Evolutionary conservation across 1,139 yeast species (phyloP), one percentile per base, ranked within the genome.

Genomic region (Yamadazyma kanchanaburiensis): DNA sequence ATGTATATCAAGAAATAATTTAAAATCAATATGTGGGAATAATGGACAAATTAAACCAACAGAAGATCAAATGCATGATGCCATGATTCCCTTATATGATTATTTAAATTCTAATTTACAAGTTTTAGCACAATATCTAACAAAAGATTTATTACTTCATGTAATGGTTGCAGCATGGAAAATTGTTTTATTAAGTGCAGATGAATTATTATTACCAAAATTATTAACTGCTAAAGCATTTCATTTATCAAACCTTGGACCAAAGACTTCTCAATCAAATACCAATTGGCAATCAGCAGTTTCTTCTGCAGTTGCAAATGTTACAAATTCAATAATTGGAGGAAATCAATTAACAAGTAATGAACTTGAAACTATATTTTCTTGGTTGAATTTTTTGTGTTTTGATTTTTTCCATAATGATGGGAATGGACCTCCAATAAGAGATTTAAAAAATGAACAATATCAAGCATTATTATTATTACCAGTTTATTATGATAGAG

Each of bases 131-230:
- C 64, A 71, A n/a, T 71, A 64, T 27, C 56, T 87, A 26, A 75
- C 87, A 1, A 65, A 70, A 15, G 77, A 74, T 4, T 56, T 84
- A 25, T 58, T 83, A 16, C 54, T 74, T 37, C 74, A 76, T 43
- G 86, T 86, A 0, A 83, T 87, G 86, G 50, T 82, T 1, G 80
- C 79, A 30, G 78, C 89, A 0, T 87, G 95, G 95, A 65, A 66
- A 22, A 77, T 75, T 2, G 77, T 85, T 2, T 64, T 86, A 15
- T 58, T 66, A 3, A 64, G 79, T 17, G 80, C 88, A 3, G 94
- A 86, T 48, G 67, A 64, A 21, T 55, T 87, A 12, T 54, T 86
- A n/a, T 54, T 87, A 6, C 95, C 95, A 0, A 76, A 80, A 17
- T 53, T 86, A 25, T 74, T 82, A 2, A 72, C 74, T 38, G 80